These are phyloP conservation scores for Aspergillus awamori DNA, from an alignment of 2,329 filamentous ascomycete genomes.

Conservation along the genomic window DNA sequence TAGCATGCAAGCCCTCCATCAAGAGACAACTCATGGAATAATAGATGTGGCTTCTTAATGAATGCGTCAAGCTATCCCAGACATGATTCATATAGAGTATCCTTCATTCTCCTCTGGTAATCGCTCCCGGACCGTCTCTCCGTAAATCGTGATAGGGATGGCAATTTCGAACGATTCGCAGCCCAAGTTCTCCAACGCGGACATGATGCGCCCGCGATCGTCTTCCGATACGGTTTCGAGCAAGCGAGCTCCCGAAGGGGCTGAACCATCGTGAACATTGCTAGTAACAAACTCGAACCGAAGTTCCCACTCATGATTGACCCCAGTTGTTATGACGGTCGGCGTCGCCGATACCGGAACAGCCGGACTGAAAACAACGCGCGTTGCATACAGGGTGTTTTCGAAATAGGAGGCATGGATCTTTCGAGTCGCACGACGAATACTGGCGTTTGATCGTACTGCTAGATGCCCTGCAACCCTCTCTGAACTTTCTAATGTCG, in stretches of 20 bases:
- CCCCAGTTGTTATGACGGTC: slow-evolving; percentile 86
- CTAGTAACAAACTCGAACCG: slow-evolving; percentile 91
- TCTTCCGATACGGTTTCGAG: slow-evolving; percentile 79
- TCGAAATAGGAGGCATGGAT: slow-evolving; percentile 78
- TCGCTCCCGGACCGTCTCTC: slow-evolving; percentile 53
- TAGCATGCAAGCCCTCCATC: too few relatives aligned
- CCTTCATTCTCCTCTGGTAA: slow-evolving; percentile 45
- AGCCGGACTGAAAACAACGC: slow-evolving; percentile 77
- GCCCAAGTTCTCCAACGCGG: slow-evolving; percentile 74
- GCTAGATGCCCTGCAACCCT: slow-evolving; percentile 79
- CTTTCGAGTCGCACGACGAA: slow-evolving; percentile 82
- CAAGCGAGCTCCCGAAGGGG: slow-evolving; percentile 54
- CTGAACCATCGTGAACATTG: slow-evolving; percentile 45
- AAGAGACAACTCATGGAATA: too few relatives aligned
- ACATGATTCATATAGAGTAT: slow-evolving; percentile 38
- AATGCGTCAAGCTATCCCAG: not conserved
- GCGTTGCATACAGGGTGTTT: slow-evolving; percentile 77
- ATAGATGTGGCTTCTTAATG: too few relatives aligned
- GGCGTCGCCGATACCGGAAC: slow-evolving; percentile 85
- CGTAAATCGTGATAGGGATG: slow-evolving; percentile 81
- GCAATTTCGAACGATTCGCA: slow-evolving; percentile 91
- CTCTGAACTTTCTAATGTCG: slow-evolving; percentile 84
- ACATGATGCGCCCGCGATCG: slow-evolving; percentile 75
- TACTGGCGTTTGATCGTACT: slow-evolving; percentile 79
- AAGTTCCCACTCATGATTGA: slow-evolving; percentile 85